Evolutionary conservation across 352 stramenopile genomes (phyloP), one percentile per base, ranked within the genome.

Genomic region (Phytophthora brassicae): DNA sequence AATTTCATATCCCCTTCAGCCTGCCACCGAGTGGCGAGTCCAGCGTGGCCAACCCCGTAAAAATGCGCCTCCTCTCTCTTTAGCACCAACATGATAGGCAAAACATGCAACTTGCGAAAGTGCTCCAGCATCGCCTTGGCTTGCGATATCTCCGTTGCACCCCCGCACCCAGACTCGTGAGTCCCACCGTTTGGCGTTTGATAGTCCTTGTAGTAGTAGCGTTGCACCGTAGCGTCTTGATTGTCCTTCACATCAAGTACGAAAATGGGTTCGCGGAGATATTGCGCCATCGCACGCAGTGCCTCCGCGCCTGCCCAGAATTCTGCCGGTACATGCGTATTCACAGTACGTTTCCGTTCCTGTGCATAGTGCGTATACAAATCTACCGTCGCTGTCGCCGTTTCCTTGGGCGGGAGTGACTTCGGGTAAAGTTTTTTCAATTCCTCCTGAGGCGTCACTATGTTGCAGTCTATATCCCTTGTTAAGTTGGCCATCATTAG

Each of bases 291-390:
- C 5, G 49, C 49, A 1, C 35, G 17, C 0, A 56, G 24, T 3
- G 46, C 48, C 3, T 56, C 48, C 8, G 48, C 14, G 0, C 48
- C 33, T 6, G 33, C 48, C 48, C 35, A 56, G 20, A 56, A 56
- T 0, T 31, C 35, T 0, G 49, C 22, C 2, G 49, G 49, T 3
- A 56, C 13, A 2, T 38, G 35, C 0, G 19, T 47, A 16, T 47
- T 47, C 4, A 38, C 49, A 0, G 49, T 38, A 6, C 49, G 13
- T 3, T 2, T 9, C 4, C 22, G 1, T 16, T 56, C 49, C 9
- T 56, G 33, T 1, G 9, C 6, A n/a, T 39, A 39, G 9, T 56
- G 33, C 6, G 2, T 17, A n/a, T 39, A 39, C 12, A 39, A 16
- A 1, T 11, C 33, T 19, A 14, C 33, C 5, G 33, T 39, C 11